Conservation (phyloP, 805 yeast genomes). For the Candida fluviatilis region DNA sequence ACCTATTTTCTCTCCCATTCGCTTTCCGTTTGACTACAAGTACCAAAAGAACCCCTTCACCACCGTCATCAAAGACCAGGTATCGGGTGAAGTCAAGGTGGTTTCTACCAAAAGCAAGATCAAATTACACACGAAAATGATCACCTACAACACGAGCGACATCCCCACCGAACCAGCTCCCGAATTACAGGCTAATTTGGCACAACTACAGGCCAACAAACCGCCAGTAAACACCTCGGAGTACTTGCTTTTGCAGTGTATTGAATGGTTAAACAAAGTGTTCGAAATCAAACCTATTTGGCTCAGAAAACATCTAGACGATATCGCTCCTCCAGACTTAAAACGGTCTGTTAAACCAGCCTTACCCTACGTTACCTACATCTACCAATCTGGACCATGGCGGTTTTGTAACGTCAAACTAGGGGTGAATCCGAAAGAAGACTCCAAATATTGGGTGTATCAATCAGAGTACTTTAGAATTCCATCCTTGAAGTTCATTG, state of each 20-base stretch:
- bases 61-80: constrained; percentile 45
- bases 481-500: constrained; percentile 17
- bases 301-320: constrained; percentile 70
- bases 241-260: constrained; percentile 36
- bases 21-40: constrained; percentile 72
- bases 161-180: constrained; percentile 50
- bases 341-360: constrained; percentile 61
- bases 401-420: constrained; percentile 75
- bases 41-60: constrained; percentile 69
- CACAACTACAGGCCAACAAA: constrained; percentile 27
- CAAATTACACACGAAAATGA: constrained; percentile 52
- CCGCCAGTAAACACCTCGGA: constrained; percentile 31
- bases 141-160: constrained; percentile 40
- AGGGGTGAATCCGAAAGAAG: constrained; percentile 72
- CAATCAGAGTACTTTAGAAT: constrained; percentile 85
- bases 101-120: constrained; percentile 41
- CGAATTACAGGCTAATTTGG: constrained; percentile 36
- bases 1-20: constrained; percentile 71
- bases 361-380: constrained; percentile 77
- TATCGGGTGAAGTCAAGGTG: constrained; percentile 56
- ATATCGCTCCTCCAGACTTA: constrained; percentile 46
- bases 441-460: constrained; percentile 51
- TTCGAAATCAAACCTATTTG: constrained; percentile 78
- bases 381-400: constrained; percentile 92
- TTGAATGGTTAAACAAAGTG: constrained; percentile 39